Evolutionary conservation across 1,284 basidiomycete species (phyloP).

Genomic region (Trametes sp.): DNA sequence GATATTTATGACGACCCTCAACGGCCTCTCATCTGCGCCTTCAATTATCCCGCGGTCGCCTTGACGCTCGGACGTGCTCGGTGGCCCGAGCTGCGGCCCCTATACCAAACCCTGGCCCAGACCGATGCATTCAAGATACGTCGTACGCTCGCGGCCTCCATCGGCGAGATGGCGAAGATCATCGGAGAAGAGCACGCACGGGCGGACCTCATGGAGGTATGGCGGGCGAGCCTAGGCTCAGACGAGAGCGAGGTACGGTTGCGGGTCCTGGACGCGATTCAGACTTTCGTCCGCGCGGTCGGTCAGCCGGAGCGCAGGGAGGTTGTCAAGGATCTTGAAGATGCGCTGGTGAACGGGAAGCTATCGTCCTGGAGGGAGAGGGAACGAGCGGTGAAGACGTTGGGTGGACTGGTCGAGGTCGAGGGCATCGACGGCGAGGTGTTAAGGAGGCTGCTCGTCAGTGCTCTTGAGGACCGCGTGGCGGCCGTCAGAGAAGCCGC

Average conservation of each 20-base stretch:
- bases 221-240: constrained; percentile 67
- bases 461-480: constrained; percentile 81
- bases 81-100: constrained; percentile 80
- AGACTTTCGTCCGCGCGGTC: constrained; percentile 65
- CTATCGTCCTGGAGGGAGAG: constrained; percentile 87
- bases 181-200: constrained; percentile 76
- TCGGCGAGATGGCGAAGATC: constrained; percentile 91
- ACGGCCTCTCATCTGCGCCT: constrained; percentile 88
- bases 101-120: constrained; percentile 73
- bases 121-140: constrained; percentile 71
- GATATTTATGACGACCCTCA: constrained; percentile 61
- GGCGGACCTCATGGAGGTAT: constrained; percentile 78
- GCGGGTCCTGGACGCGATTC: constrained; percentile 71
- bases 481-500: constrained; percentile 87
- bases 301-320: constrained; percentile 55
- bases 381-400: constrained; percentile 68
- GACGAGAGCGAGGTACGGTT: constrained; percentile 76
- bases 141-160: constrained; percentile 83
- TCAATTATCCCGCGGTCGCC: constrained; percentile 94
- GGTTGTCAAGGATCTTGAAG: constrained; percentile 54
- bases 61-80: constrained; percentile 81
- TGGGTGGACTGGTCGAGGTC: constrained; percentile 50
- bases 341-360: constrained; percentile 61
- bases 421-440: constrained; percentile 38
- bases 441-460: constrained; percentile 60